These are phyloP conservation scores for Trypanosoma grayi DNA, from an alignment of 208 protist species.

Conservation along the genomic window DNA sequence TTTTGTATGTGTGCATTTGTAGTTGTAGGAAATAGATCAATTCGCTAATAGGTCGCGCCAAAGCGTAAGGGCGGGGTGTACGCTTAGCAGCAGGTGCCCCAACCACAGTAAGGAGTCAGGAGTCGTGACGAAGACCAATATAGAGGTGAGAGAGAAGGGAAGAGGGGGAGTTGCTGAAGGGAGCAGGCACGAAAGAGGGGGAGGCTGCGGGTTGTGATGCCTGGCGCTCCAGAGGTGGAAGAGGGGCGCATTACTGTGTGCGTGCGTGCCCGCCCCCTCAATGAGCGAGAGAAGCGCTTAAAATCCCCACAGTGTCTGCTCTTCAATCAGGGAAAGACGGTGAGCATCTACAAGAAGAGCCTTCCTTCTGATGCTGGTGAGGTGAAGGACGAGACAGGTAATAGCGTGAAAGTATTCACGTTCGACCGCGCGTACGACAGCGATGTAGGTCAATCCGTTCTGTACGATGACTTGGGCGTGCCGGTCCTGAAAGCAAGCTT, in stretches of 20 bases:
- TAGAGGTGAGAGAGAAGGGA: background rate
- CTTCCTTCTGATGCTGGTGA: slow-evolving; percentile 10
- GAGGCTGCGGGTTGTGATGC: slow-evolving; percentile 6
- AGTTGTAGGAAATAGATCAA: too few relatives aligned
- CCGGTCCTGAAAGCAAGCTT: slow-evolving; percentile 86
- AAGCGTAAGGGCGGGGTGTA: too few relatives aligned
- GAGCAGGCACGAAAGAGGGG: background rate
- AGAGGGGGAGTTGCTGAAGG: background rate
- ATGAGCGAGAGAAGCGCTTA: slow-evolving; percentile 37
- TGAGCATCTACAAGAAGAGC: slow-evolving; percentile 43
- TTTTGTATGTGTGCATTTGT: too few relatives aligned
- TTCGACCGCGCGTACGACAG: slow-evolving; percentile 75
- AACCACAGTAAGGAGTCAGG: too few relatives aligned
- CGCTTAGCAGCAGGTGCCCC: too few relatives aligned
- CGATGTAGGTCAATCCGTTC: slow-evolving; percentile 53
- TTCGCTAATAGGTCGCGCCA: too few relatives aligned
- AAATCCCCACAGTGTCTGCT: slow-evolving; percentile 24
- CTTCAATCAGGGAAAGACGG: slow-evolving; percentile 44
- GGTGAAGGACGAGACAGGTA: background rate
- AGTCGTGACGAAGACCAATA: background rate
- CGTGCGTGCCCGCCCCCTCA: slow-evolving; percentile 71
- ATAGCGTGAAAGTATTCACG: slow-evolving; percentile 40
- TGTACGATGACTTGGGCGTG: slow-evolving; percentile 88
- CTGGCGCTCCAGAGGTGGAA: slow-evolving; percentile 25
- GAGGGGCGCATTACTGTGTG: slow-evolving; percentile 75